Conservation (phyloP, 805 yeast genomes). For the Gaillardinia entomophila region DNA sequence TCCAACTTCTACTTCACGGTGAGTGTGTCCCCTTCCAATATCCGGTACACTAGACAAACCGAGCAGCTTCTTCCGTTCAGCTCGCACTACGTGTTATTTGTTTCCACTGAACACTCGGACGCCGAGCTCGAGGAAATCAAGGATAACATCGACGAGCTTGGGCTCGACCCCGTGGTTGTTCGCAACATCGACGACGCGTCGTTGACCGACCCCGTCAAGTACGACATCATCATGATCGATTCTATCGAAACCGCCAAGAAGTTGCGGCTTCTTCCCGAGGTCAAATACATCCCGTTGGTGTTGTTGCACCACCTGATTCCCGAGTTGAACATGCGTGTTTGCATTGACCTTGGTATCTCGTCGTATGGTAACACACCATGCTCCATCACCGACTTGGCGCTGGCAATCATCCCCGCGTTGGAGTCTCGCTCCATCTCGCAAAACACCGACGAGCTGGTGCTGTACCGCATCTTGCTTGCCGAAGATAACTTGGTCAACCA, state of each 20-base stretch:
- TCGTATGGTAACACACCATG: conserved; percentile 89
- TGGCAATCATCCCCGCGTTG: conserved; percentile 77
- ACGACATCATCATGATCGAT: conserved; percentile 80
- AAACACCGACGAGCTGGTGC: conserved; percentile 70
- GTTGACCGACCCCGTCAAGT: conserved; percentile 51
- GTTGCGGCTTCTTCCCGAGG: conserved; percentile 64
- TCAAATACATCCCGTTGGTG: conserved; percentile 81
- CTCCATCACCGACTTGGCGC: conserved; percentile 72
- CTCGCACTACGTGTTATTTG: conserved; percentile 63
- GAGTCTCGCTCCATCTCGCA: conserved; percentile 78
- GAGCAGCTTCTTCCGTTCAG: conserved; percentile 70
- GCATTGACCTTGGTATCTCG: conserved; percentile 81
- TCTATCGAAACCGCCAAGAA: conserved; percentile 68
- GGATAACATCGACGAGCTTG: conserved; percentile 45
- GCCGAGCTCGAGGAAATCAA: conserved; percentile 47
- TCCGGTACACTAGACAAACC: conserved; percentile 55
- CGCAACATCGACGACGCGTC: conserved; percentile 52
- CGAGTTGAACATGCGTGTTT: conserved; percentile 70
- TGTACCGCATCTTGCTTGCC: conserved; percentile 71
- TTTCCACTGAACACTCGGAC: conserved; percentile 57
- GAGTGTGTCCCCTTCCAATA: conserved; percentile 66
- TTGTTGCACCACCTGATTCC: conserved; percentile 71
- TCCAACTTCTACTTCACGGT: conserved; percentile 80
- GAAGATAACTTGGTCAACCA: conserved; percentile 87
- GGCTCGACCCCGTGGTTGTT: conserved; percentile 59